phyloP scores from a whole-genome alignment of 768 basidiomycete genomes.

The Lentinula sp. region DNA sequence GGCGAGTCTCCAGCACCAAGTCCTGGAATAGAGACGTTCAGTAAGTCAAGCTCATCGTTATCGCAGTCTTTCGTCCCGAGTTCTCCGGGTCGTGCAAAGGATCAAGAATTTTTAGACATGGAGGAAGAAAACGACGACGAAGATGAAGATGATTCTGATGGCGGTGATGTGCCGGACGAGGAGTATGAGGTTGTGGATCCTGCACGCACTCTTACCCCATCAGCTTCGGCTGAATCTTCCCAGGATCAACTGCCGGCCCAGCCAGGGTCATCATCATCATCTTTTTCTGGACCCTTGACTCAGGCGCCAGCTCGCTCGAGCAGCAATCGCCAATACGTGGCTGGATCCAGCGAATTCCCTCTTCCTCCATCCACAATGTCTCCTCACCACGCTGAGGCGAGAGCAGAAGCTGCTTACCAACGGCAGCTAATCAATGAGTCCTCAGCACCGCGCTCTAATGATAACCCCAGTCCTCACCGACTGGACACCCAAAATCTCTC shows the following conservation, averaged over 20 bases:
- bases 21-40: constrained; percentile 36
- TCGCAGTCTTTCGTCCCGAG: constrained; percentile 7
- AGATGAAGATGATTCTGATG: constrained; percentile 33
- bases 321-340: constrained; percentile 31
- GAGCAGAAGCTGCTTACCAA: constrained; percentile 9
- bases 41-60: background rate
- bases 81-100: constrained; percentile 18
- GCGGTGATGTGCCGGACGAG: constrained; percentile 21
- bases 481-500: background rate
- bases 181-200: constrained; percentile 6
- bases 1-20: constrained; percentile 56
- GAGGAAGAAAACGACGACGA: constrained; percentile 42
- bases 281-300: background rate
- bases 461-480: background rate
- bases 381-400: constrained; percentile 17
- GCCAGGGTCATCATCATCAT: background rate
- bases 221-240: constrained; percentile 2
- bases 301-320: constrained; percentile 9
- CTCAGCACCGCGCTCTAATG: background rate
- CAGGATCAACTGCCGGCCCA: background rate
- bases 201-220: background rate
- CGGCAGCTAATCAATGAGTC: background rate
- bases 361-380: constrained; percentile 32
- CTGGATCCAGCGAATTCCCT: constrained; percentile 41
- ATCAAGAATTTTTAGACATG: constrained; percentile 63